Percentiles rank a stretch among this genome's conserved stretches.
Evolutionary conservation across 495 filamentous ascomycete genomes (phyloP).

Genomic region (Pyrenula massariospora): DNA sequence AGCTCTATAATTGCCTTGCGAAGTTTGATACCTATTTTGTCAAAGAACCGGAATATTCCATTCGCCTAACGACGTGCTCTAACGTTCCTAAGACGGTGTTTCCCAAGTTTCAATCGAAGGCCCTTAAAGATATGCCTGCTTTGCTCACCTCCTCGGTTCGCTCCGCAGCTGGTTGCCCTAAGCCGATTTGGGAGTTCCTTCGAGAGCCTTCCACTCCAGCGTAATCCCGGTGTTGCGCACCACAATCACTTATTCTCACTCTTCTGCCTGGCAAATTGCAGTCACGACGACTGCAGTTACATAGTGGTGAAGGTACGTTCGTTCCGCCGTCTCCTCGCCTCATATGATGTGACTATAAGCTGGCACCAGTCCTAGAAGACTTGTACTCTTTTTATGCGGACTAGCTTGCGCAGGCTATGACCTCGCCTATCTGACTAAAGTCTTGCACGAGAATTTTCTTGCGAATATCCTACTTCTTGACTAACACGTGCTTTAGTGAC

Average conservation of each 20-base stretch:
- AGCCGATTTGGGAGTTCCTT: not conserved
- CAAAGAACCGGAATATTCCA: too few relatives aligned
- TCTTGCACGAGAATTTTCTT: not conserved
- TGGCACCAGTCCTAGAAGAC: slow-evolving; percentile 21
- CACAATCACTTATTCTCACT: not conserved
- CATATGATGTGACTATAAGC: slow-evolving; percentile 12
- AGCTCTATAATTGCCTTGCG: too few relatives aligned
- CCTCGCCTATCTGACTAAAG: not conserved
- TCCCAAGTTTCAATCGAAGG: too few relatives aligned
- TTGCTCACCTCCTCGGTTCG: not conserved
- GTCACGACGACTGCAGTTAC: too few relatives aligned
- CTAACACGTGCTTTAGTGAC: too few relatives aligned
- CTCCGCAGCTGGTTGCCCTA: not conserved
- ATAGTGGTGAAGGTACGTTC: not conserved
- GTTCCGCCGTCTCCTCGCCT: not conserved
- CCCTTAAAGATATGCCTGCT: too few relatives aligned
- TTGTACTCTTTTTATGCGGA: slow-evolving; percentile 21
- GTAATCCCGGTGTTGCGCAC: not conserved
- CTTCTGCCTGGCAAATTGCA: not conserved
- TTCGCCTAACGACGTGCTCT: too few relatives aligned
- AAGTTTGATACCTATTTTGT: too few relatives aligned
- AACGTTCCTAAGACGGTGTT: too few relatives aligned
- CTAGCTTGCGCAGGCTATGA: slow-evolving; percentile 11
- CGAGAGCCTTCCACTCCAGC: not conserved
- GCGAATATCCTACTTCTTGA: not conserved